Evolutionary conservation across 2,329 filamentous ascomycete species (phyloP), one percentile per base, ranked within the genome.

Genomic region (Neonectria ditissima): DNA sequence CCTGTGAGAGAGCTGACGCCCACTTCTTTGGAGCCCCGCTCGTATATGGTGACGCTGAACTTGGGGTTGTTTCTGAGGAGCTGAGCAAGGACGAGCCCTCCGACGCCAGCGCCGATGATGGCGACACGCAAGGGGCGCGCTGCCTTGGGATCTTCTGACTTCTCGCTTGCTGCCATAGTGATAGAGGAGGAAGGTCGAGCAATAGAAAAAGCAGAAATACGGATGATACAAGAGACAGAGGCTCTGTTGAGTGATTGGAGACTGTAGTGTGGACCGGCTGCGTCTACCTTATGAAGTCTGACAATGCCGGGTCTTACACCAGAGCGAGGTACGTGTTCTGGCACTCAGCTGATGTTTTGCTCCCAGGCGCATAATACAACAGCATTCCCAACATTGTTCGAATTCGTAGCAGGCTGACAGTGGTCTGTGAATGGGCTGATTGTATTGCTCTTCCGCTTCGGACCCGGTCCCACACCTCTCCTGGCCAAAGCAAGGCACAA

Each of bases 21-120:
- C 24, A 30, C 55, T 24, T 51, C 55, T 10, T 43, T 43, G 24
- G 44, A 44, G 34, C 55, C 55, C 20, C 55, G 32, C 45, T 58
- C 55, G 34, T 52, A 58, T 45, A 58, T 22, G 3, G 47, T 44
- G 14, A 52, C 45, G 13, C 34, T 58, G 20, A 58, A 58, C 5
- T 51, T 51, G 24, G 55, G 45, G 34, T 58, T 51, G 45, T 51
- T 44, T 3, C 45, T 20, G 22, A 59, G 55, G 11, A 59, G 47
- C 26, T 59, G 55, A 34, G 55, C 55, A 14, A 59, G 47, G 34
- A 59, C 55, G 11, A 59, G 47, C 13, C 55, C 55, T 32, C 55
- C 55, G n/a, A 52, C n/a, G 24, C 55, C 55, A 24, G 55, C 55
- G 20, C 55, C 55, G 34, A 59, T 34, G 24, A 59, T 59, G 47